Conservation (phyloP, 768 basidiomycete genomes). For the Boletus edulis region DNA sequence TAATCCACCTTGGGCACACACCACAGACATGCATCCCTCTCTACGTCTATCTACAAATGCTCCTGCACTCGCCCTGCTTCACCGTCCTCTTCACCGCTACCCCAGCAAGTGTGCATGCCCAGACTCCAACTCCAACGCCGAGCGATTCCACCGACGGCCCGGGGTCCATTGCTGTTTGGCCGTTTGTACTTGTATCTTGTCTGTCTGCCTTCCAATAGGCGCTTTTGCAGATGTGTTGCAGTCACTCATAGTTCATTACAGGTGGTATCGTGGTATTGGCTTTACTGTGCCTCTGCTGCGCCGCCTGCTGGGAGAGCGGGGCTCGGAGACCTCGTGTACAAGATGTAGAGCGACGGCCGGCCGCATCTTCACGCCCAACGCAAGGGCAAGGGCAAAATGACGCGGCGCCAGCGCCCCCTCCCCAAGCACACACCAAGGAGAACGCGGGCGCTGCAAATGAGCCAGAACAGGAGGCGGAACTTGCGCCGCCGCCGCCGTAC, state of each 20-base stretch:
- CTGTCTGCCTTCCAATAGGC: not conserved
- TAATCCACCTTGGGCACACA: too few species aligned
- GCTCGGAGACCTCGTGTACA: not conserved
- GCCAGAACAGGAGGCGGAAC: not conserved
- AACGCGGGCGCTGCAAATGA: not conserved
- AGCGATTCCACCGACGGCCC: not conserved
- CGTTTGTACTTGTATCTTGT: not conserved
- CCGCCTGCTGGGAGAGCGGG: not conserved
- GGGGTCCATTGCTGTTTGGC: not conserved
- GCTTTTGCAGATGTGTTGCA: not conserved
- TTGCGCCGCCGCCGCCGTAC: slow-evolving; percentile 5
- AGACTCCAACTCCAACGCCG: not conserved
- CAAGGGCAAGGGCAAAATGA: not conserved
- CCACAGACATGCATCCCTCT: not conserved
- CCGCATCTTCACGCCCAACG: not conserved
- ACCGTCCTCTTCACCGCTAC: not conserved
- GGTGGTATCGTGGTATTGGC: not conserved
- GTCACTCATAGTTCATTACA: too few species aligned
- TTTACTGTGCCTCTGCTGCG: not conserved
- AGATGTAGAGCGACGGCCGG: not conserved
- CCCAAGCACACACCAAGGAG: not conserved
- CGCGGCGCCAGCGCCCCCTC: not conserved
- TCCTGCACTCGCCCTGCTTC: not conserved
- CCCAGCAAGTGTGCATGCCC: not conserved
- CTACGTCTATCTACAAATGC: not conserved